A percentile compares a stretch with the other conserved stretches of the same genome.
phyloP scores from a whole-genome alignment of 768 basidiomycete species.

The Auricularia sp. region DNA sequence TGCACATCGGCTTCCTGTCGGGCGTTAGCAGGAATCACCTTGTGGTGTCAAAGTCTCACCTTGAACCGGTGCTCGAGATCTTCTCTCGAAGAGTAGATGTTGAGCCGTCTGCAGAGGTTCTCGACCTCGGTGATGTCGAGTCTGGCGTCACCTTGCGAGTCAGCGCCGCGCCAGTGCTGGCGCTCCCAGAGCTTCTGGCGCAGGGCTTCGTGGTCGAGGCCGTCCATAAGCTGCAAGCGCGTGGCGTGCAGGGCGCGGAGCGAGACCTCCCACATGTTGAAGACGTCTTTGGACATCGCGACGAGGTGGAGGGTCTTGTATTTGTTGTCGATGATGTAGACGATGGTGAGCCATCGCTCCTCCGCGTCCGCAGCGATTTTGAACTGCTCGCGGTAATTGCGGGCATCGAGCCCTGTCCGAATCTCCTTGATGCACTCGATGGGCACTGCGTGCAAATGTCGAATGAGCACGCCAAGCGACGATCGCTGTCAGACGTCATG shows the following conservation, averaged over 20 bases:
- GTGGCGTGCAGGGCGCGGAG: constrained; percentile 53
- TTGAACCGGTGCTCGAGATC: constrained; percentile 50
- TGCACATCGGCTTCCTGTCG: constrained; percentile 53
- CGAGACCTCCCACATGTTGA: constrained; percentile 53
- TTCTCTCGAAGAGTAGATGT: constrained; percentile 44
- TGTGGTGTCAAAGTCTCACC: constrained; percentile 22
- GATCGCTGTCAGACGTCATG: no score
- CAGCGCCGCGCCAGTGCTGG: constrained; percentile 72
- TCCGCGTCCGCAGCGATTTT: constrained; percentile 51
- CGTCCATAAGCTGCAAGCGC: constrained; percentile 60
- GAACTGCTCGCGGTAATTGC: constrained; percentile 63
- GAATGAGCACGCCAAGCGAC: background rate
- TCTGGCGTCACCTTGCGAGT: constrained; percentile 48
- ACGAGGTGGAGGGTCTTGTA: constrained; percentile 86
- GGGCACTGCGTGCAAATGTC: constrained; percentile 41
- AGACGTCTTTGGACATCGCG: constrained; percentile 53
- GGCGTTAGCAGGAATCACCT: background rate
- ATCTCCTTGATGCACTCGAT: constrained; percentile 85
- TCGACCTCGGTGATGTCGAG: constrained; percentile 65
- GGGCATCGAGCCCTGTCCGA: constrained; percentile 58
- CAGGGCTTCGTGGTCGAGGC: constrained; percentile 29
- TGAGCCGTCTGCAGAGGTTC: constrained; percentile 58
- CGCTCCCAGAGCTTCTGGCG: constrained; percentile 67
- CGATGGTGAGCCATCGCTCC: constrained; percentile 73
- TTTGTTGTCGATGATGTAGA: constrained; percentile 64